phyloP scores from a whole-genome alignment of 2,329 filamentous ascomycete genomes.

The Aschersonia sp. region DNA sequence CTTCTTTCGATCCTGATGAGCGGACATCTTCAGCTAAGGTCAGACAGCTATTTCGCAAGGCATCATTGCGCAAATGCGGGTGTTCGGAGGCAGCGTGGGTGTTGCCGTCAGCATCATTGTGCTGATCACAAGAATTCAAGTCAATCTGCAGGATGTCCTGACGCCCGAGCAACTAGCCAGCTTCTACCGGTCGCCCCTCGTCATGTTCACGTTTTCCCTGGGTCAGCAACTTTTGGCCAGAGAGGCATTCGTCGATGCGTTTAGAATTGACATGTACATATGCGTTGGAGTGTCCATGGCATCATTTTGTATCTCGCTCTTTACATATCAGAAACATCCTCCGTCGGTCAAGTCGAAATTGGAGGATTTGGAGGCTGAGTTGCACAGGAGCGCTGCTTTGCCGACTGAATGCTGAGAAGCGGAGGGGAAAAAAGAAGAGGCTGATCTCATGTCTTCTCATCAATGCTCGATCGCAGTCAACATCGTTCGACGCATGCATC shows the following conservation, averaged over 20 bases:
- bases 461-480: no score
- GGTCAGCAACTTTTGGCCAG: slow-evolving; percentile 6
- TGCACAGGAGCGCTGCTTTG: slow-evolving; percentile 1
- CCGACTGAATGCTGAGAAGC: background rate
- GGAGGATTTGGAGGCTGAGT: slow-evolving; percentile 10
- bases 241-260: slow-evolving; percentile 8
- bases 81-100: slow-evolving; percentile 38
- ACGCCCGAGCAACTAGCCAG: slow-evolving; percentile 5
- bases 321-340: slow-evolving; percentile 9
- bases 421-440: background rate
- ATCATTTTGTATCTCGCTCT: slow-evolving; percentile 5
- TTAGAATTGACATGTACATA: slow-evolving; percentile 8
- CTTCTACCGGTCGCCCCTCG: slow-evolving; percentile 8
- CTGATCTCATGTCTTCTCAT: background rate
- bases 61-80: slow-evolving; percentile 33
- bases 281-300: slow-evolving; percentile 7
- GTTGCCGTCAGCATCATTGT: slow-evolving; percentile 38
- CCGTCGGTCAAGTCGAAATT: slow-evolving; percentile 9
- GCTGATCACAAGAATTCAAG: slow-evolving; percentile 13
- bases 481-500: no score
- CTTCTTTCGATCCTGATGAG: background rate
- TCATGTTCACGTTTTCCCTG: slow-evolving; percentile 4
- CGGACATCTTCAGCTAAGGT: slow-evolving; percentile 5
- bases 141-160: slow-evolving; percentile 4
- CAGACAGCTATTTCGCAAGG: slow-evolving; percentile 33